phyloP scores from a whole-genome alignment of 2,329 filamentous ascomycete species.

The Monosporascus sp. region DNA sequence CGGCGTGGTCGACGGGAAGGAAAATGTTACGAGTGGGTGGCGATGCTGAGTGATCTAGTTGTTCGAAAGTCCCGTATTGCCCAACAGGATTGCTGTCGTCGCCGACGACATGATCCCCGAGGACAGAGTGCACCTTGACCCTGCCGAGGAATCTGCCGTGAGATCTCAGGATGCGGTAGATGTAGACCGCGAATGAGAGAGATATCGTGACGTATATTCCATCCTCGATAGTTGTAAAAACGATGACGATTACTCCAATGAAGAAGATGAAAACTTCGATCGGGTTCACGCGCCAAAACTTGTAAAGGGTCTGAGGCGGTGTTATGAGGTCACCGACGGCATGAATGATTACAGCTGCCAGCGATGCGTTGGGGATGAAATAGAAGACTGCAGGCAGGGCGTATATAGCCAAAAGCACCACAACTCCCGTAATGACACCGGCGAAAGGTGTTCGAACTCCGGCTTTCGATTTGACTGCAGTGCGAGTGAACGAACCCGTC shows the following conservation, averaged over 20 bases:
- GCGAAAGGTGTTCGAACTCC: conserved; percentile 88
- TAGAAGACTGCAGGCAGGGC: conserved; percentile 84
- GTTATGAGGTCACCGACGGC: conserved; percentile 91
- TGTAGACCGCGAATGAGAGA: conserved; percentile 68
- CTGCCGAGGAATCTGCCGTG: conserved; percentile 78
- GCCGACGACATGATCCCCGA: conserved; percentile 68
- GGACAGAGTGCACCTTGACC: conserved; percentile 77
- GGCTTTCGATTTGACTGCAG: conserved; percentile 95
- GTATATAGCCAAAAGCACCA: conserved; percentile 88
- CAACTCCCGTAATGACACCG: conserved; percentile 77
- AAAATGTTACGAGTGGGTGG: conserved; percentile 65
- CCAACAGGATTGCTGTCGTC: conserved; percentile 45
- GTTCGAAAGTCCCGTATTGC: conserved; percentile 51
- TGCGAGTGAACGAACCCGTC: conserved; percentile 93
- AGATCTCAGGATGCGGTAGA: conserved; percentile 80
- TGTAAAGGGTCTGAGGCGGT: conserved; percentile 82
- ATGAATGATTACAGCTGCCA: conserved; percentile 90
- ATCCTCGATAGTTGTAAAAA: conserved; percentile 85
- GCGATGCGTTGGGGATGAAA: conserved; percentile 78
- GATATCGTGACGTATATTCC: conserved; percentile 85
- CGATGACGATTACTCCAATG: conserved; percentile 79
- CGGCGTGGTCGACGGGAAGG: conserved; percentile 78
- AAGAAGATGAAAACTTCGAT: conserved; percentile 92
- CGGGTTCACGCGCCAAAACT: conserved; percentile 92
- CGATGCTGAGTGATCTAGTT: conserved; percentile 26